phyloP scores from a whole-genome alignment of 805 yeast genomes.

The Hanseniaspora meyeri region DNA sequence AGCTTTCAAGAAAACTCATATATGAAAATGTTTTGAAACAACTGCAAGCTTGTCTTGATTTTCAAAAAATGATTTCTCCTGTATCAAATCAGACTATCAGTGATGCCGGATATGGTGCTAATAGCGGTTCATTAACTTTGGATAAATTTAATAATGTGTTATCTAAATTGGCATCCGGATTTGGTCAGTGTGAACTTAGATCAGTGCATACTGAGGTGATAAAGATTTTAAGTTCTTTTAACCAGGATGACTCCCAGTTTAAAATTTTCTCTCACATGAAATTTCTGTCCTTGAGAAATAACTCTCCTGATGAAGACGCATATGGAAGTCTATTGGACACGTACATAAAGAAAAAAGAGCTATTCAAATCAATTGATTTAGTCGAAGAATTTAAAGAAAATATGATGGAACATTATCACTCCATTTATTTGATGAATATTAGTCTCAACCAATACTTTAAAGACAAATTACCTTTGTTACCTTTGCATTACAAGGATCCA shows the following conservation, averaged over 20 bases:
- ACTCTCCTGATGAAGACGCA: slow-evolving; percentile 55
- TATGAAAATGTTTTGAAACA: neutral
- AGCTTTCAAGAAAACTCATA: neutral
- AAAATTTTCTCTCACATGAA: slow-evolving; percentile 77
- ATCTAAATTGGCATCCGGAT: neutral
- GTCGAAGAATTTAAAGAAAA: slow-evolving; percentile 6
- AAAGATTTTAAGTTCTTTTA: neutral
- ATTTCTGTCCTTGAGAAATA: slow-evolving; percentile 44
- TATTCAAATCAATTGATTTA: slow-evolving; percentile 2
- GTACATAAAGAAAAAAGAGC: neutral
- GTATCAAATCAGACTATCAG: neutral
- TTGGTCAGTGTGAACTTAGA: slow-evolving; percentile 6
- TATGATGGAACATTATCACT: slow-evolving; percentile 1
- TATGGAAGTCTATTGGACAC: slow-evolving; percentile 36
- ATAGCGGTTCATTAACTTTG: neutral
- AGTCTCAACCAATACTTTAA: neutral
- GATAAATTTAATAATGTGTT: neutral
- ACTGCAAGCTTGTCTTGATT: neutral
- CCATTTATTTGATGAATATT: neutral
- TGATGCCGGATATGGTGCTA: neutral
- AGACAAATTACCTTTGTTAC: neutral
- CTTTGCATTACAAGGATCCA: slow-evolving; percentile 7
- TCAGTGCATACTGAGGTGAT: neutral
- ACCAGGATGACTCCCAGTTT: slow-evolving; percentile 38
- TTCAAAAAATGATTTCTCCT: neutral